phyloP scores from a whole-genome alignment of 1,139 yeast genomes.

The Barnettozyma hawaiiensis region DNA sequence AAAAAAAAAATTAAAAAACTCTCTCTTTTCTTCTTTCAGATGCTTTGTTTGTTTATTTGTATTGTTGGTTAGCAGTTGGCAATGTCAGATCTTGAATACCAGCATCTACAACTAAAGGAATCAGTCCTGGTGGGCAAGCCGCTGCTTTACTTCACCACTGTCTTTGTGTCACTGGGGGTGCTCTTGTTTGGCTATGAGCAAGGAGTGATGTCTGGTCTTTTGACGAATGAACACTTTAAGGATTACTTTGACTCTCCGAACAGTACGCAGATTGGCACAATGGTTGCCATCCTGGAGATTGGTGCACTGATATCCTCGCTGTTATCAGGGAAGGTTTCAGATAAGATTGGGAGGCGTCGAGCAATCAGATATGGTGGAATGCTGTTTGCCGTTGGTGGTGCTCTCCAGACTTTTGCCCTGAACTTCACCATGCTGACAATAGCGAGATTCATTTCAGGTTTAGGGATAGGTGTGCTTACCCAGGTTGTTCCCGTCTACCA shows the following conservation, averaged over 20 bases:
- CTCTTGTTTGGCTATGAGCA: constrained; percentile 87
- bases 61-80: too few species aligned
- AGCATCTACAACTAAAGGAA: constrained; percentile 22
- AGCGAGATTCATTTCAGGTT: constrained; percentile 78
- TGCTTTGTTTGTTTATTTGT: too few species aligned
- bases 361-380: constrained; percentile 80
- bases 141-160: constrained; percentile 68
- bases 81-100: constrained; percentile 16
- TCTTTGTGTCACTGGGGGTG: constrained; percentile 79
- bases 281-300: constrained; percentile 78
- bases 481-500: constrained; percentile 95
- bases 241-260: constrained; percentile 68
- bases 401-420: constrained; percentile 56
- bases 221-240: constrained; percentile 69
- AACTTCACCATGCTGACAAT: constrained; percentile 48
- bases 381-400: constrained; percentile 77
- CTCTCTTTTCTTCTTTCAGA: too few species aligned
- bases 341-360: constrained; percentile 70
- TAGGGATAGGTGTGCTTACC: constrained; percentile 87
- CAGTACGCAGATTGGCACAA: constrained; percentile 64
- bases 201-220: constrained; percentile 83
- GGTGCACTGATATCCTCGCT: constrained; percentile 83
- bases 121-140: constrained; percentile 26
- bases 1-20: too few species aligned
- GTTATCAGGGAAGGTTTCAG: constrained; percentile 72